These are phyloP conservation scores for Panicum miliaceum DNA, from an alignment of 176 grass and related monocot species.

Conservation along the genomic window DNA sequence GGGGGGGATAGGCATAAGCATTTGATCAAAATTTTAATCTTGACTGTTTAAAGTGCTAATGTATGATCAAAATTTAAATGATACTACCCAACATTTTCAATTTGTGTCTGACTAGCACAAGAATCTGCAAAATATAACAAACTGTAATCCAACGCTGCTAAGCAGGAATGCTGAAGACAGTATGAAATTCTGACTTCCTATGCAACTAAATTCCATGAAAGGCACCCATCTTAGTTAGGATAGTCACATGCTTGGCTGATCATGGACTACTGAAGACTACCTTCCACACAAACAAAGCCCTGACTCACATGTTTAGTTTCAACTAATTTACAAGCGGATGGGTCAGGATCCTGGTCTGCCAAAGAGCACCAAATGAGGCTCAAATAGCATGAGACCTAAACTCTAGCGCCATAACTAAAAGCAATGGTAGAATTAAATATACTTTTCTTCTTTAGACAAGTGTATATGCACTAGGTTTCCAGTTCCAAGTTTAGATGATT, in stretches of 20 bases:
- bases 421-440: background rate
- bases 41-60: background rate
- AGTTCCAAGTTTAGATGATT: background rate
- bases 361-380: background rate
- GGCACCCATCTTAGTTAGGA: too few relatives aligned
- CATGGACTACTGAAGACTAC: background rate
- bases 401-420: background rate
- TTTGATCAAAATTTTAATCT: background rate
- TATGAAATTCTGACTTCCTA: background rate
- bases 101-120: constrained; percentile 3
- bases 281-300: background rate
- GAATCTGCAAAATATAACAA: background rate
- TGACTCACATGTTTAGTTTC: background rate
- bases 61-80: background rate
- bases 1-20: background rate
- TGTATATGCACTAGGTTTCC: background rate
- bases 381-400: background rate
- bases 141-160: background rate
- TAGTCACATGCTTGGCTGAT: background rate
- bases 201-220: background rate
- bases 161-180: background rate
- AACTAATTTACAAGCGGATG: background rate
- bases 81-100: background rate
- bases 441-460: background rate
- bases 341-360: background rate